Evolutionary conservation across 2,329 filamentous ascomycete species (phyloP).

Genomic region (Simplicillium sp.): DNA sequence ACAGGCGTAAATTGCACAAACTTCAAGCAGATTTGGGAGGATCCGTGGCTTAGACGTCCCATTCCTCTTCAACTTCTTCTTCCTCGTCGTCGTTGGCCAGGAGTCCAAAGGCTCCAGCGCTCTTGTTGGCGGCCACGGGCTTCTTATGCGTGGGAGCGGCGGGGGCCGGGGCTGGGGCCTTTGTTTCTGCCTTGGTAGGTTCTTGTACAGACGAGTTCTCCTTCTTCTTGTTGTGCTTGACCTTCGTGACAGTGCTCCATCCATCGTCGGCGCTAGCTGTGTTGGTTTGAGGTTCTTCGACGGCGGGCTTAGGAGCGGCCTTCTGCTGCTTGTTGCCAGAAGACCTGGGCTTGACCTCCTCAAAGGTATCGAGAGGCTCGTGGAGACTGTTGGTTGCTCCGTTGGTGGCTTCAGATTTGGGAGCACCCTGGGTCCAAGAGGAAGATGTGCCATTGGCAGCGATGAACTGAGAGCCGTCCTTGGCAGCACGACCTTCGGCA

Average conservation of each 20-base stretch:
- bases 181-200: conserved; percentile 15
- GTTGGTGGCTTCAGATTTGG: conserved; percentile 22
- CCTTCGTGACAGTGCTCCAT: conserved; percentile 53
- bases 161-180: conserved; percentile 16
- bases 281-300: conserved; percentile 53
- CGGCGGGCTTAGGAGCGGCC: conserved; percentile 19
- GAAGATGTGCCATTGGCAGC: conserved; percentile 30
- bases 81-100: conserved; percentile 32
- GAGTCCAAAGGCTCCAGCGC: conserved; percentile 39
- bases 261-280: conserved; percentile 43
- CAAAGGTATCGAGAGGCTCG: conserved; percentile 50
- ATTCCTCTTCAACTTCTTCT: conserved; percentile 36
- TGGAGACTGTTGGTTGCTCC: conserved; percentile 14
- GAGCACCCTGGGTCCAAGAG: conserved; percentile 30
- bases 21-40: too few species aligned
- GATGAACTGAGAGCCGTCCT: conserved; percentile 59
- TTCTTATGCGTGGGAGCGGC: conserved; percentile 2
- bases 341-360: conserved; percentile 20
- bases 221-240: conserved; percentile 33
- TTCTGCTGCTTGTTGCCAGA: conserved; percentile 19
- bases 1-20: too few species aligned
- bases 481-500: conserved; percentile 72
- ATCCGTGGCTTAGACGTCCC: conserved; percentile 34
- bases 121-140: conserved; percentile 11
- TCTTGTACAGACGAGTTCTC: conserved; percentile 26